phyloP scores from a whole-genome alignment of 768 basidiomycete genomes.

The Termitomyces sp. region DNA sequence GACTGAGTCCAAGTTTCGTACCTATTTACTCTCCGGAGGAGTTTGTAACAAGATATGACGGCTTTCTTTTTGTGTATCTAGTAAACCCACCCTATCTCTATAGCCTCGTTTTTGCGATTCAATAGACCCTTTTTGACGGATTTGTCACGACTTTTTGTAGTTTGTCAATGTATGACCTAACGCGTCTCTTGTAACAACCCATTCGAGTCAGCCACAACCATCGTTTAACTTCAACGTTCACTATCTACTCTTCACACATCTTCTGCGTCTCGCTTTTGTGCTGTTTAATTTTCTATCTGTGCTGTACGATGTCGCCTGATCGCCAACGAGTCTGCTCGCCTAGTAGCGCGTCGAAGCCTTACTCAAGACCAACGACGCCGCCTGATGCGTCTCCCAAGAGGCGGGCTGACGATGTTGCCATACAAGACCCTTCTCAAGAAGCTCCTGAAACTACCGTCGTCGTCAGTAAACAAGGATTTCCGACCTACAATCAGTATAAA shows the following conservation, averaged over 20 bases:
- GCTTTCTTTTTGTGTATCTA: slow-evolving; percentile 12
- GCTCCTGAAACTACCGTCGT: slow-evolving; percentile 1
- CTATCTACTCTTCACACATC: background rate
- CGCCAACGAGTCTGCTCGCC: slow-evolving; percentile 23
- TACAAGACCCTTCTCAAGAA: slow-evolving; percentile 5
- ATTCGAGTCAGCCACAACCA: background rate
- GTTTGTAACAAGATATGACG: slow-evolving; percentile 4
- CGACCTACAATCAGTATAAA: slow-evolving; percentile 59
- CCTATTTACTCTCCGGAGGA: background rate
- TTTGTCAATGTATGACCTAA: background rate
- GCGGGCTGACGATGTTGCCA: slow-evolving; percentile 5
- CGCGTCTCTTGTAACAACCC: background rate
- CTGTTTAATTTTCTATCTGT: slow-evolving; percentile 3
- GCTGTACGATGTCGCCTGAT: slow-evolving; percentile 28
- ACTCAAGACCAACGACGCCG: slow-evolving; percentile 24
- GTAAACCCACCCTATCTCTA: slow-evolving; percentile 15
- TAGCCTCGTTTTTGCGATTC: slow-evolving; percentile 4
- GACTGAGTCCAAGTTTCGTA: slow-evolving; percentile 6
- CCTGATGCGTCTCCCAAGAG: slow-evolving; percentile 10
- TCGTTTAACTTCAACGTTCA: background rate
- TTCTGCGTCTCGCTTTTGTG: slow-evolving; percentile 1
- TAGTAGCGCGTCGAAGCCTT: slow-evolving; percentile 29
- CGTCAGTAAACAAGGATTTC: slow-evolving; percentile 44
- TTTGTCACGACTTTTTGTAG: too few species aligned
- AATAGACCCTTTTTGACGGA: too few species aligned